Evolutionary conservation across 768 basidiomycete species (phyloP), one percentile per base, ranked within the genome.

Genomic region (Solioccasus polychromus): DNA sequence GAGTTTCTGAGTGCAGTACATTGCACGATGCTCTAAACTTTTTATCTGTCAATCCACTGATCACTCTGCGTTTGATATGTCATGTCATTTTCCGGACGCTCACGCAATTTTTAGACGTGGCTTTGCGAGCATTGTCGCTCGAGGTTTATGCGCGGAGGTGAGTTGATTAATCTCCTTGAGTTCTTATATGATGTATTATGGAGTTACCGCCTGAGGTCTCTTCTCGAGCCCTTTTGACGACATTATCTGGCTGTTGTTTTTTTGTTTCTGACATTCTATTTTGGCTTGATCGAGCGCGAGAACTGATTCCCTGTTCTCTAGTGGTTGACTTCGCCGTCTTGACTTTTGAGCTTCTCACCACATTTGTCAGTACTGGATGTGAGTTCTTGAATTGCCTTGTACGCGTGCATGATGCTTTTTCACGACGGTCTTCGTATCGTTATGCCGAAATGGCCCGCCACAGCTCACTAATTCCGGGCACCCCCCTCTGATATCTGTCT

Each of bases 351-450:
- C 11, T 8, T 15, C 15, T 11, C 3, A 18, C 8, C n/a, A 18
- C 5, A n/a, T n/a, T n/a, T n/a, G n/a, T n/a, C n/a, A n/a, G n/a
- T n/a, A n/a, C n/a, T n/a, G n/a, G n/a, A n/a, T n/a, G n/a, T n/a
- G n/a, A n/a, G n/a, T 51, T 32, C 12, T 5, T 12, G 19, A 26
- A 0, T 26, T 6, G 15, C 8, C 5, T n/a, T 40, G 5, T 0
- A 0, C 20, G 17, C 14, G 30, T 3, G 8, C 7, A 46, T 54
- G 61, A 60, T 62, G 63, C 26, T 46, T 26, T 36, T 45, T 52
- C 85, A 89, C 88, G 88, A 90, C 88, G 88, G 88, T 90, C 88
- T 89, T 87, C 88, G 88, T 89, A 90, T 59, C 46, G 65, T 54
- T 47, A 68, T 88, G 85, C 83, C 88, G 88, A 90, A 90, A 86